Base-by-base conservation (phyloP, 1,139 yeast genomes). In the Lodderomyces theae region DNA sequence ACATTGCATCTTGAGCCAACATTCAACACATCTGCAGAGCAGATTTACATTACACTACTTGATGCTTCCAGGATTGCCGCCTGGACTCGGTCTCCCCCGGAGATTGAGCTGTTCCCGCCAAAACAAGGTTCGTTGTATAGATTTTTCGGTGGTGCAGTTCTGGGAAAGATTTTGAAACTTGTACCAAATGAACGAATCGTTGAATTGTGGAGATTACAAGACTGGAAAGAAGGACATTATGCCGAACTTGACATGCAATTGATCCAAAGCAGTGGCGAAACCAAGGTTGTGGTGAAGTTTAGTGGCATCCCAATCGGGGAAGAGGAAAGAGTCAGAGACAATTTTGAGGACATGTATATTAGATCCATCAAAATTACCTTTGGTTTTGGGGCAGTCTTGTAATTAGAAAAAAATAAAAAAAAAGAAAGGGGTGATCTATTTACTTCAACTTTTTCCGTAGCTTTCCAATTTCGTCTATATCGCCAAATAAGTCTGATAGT, bases 281-380 rank as follows among this genome's bases (percentile, higher is more conserved):
- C 98, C 12, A 79, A 75, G 43, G 71, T 90, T 69, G 79, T 82
- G 45, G 92, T 89, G 28, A 72, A 75, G 43, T 87, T 92, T 79
- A 70, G 79, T 17, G 97, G 97, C n/a, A 83, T 92, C 38, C 98
- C 98, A 16, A 73, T 92, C 35, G 98, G 97, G n/a, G 94, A 94
- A 58, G 97, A 92, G 61, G 98, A 92, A 43, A 73, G 85, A 43
- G 96, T 87, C 33, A 79, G 81, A 56, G 77, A 72, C 35, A 92
- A 92, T 63, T 92, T 94, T 57, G 89, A 88, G 52, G 89, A 86
- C 49, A 86, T 88, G 62, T 92, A 92, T 60, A 81, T 90, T 43
- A 81, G 83, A 61, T 78, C 96, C 8, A 89, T 92, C 57, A 92
- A 89, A 69, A 58, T 88, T 35, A 85, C 96, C 0, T 92, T 92